Evolutionary conservation across 768 basidiomycete genomes (phyloP), one percentile per base, ranked within the genome.

Genomic region (Tricholoma bakamatsutake): DNA sequence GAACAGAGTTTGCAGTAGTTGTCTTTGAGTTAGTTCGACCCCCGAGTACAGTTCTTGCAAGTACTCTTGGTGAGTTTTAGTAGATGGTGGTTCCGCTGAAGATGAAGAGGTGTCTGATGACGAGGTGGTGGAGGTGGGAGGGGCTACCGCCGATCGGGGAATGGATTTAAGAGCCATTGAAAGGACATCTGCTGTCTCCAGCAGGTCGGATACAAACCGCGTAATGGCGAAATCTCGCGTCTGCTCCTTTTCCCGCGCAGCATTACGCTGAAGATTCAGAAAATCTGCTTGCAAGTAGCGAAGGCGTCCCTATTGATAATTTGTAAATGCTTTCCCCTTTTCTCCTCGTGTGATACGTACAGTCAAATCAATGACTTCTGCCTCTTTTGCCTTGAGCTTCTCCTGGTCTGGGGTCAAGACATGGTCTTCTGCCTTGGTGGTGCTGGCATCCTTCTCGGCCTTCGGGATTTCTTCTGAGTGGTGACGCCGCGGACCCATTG

Each of bases 201-300:
- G 83, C 53, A 94, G 80, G 75, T 93, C 90, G n/a, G 76, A 74
- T 9, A 97, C 96, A 69, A 99, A 98, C 35, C 83, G 83, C 47
- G 88, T 80, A 67, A 99, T 95, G 56, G 94, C 95, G 72, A 88
- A 98, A 71, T 97, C 93, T 56, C 86, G 84, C 31, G 93, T 90
- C 69, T 94, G 91, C 66, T 90, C 85, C 76, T 90, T 93, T 74
- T 98, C 97, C 57, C 89, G 82, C 28, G 87, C 86, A 53, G 93
- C 81, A 64, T 94, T 93, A 54, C 94, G 89, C 67, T 95, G 93
- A 43, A 97, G 79, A 71, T 98, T 99, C 43, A 96, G 75, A 72
- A 93, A 94, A 74, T 99, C 97, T 63, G 97, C 97, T 67, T 94
- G 88, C 56, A 91, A 78, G 68, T 98, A 97, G 47, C 89, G 86